Percentiles rank a stretch among this genome's conserved stretches.
Conservation (phyloP, 345 rosid genomes). For the Cardiospermum halicacabum region DNA sequence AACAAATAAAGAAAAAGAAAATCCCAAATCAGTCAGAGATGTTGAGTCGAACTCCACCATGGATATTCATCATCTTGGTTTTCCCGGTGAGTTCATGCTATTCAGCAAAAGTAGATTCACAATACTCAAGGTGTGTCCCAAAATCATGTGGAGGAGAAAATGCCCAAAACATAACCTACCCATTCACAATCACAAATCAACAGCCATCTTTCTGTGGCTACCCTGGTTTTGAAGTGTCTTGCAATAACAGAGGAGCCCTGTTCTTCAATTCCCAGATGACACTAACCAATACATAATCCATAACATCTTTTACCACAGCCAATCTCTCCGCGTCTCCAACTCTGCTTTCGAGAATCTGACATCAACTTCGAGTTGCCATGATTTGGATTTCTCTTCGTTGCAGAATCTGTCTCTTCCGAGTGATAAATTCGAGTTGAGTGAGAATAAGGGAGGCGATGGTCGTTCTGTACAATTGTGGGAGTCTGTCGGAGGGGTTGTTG, state of each 20-base stretch:
- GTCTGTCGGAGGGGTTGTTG: neutral
- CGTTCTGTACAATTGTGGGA: constrained; percentile 29
- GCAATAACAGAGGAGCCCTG: constrained; percentile 19
- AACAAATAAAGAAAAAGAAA: too few relatives aligned
- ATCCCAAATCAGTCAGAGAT: too few relatives aligned
- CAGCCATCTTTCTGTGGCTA: constrained; percentile 35
- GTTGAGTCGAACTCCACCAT: too few relatives aligned
- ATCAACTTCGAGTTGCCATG: neutral
- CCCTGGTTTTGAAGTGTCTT: constrained; percentile 42
- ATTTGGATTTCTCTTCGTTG: constrained; percentile 10
- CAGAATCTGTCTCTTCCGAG: constrained; percentile 25
- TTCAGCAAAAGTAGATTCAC: constrained; percentile 8
- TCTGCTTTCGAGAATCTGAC: constrained; percentile 2
- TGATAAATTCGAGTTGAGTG: neutral
- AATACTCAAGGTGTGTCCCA: constrained; percentile 22
- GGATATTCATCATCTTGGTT: too few relatives aligned
- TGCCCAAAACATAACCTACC: constrained; percentile 27
- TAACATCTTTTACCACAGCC: constrained; percentile 26
- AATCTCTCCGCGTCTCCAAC: constrained; percentile 36
- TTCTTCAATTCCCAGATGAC: constrained; percentile 19
- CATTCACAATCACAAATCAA: constrained; percentile 26
- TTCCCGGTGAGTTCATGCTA: too few relatives aligned
- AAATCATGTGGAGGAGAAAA: constrained; percentile 30
- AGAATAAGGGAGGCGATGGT: neutral
- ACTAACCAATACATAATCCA: constrained; percentile 19